Percentiles rank a stretch among this genome's conserved stretches.
phyloP scores from a whole-genome alignment of 257 asterid species.

The Primulina huaijiensis region DNA sequence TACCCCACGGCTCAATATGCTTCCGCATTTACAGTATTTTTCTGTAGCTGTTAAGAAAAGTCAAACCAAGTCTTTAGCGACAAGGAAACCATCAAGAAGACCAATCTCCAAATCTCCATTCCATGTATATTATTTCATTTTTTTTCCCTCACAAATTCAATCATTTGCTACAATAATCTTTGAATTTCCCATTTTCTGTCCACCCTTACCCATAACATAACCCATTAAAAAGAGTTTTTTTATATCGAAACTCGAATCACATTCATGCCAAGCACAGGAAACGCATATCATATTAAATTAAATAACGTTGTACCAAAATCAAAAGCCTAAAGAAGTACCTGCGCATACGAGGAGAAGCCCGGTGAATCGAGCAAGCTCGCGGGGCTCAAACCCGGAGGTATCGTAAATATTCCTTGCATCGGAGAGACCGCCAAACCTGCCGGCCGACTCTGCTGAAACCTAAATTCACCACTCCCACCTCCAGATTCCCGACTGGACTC shows the following conservation, averaged over 20 bases:
- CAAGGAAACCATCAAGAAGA: not conserved
- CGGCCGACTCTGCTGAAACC: slow-evolving; percentile 53
- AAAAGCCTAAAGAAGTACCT: slow-evolving; percentile 40
- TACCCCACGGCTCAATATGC: not conserved
- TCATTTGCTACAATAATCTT: not conserved
- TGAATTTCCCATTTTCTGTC: too few relatives aligned
- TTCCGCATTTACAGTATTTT: not conserved
- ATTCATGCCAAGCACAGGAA: not conserved
- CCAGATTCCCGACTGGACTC: slow-evolving; percentile 14
- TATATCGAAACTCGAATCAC: not conserved
- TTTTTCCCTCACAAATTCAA: not conserved
- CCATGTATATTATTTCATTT: not conserved
- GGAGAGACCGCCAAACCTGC: slow-evolving; percentile 51
- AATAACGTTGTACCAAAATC: not conserved
- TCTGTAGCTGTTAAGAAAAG: not conserved
- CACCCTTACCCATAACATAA: not conserved
- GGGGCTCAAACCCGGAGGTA: slow-evolving; percentile 79
- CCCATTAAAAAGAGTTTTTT: too few relatives aligned
- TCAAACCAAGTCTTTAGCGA: not conserved
- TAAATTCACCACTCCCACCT: slow-evolving; percentile 33
- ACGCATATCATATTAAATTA: not conserved
- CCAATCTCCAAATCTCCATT: not conserved
- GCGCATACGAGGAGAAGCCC: slow-evolving; percentile 46
- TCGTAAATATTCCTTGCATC: slow-evolving; percentile 43
- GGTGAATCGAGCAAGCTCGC: slow-evolving; percentile 80